Base-by-base conservation (phyloP, 73 alveolate species). In the Symbiodinium pilosum region DNA sequence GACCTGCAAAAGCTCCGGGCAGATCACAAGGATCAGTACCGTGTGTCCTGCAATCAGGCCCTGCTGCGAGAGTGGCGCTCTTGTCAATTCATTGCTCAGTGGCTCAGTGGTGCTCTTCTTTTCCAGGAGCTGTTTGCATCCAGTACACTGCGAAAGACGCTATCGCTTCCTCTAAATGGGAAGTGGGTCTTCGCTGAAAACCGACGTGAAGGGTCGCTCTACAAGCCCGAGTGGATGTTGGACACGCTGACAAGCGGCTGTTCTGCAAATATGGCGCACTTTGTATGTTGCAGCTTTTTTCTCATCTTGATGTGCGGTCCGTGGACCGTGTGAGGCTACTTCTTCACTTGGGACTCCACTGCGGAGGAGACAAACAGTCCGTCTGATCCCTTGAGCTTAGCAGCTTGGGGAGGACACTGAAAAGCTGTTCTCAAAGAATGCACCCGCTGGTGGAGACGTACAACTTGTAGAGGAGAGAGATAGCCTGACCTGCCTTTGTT, bases 171-270 rank as follows among this genome's bases (percentile, higher is more conserved):
- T 51, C 34, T 43, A 26, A 36, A 75, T 36, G 87, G 54, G 47
- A 38, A 34, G 47, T 38, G 87, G 83, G 39, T 30, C 54, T 52
- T 20, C 64, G 95, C 95, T 5, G 95, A 59, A 36, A 12, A 2
- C 3, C 95, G 95, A 16, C 56, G 95, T 4, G 69, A 47, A 40
- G 95, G 95, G 43, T 88, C 95, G 1, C 30, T 88, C 38, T 88
- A 88, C 47, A 88, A 88, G 69, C 95, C 95, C 26, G 95, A 88
- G 42, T 88, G 95, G 95, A 88, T 88, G 69, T 69, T 88, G 86
- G 95, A 88, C 39, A 88, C 95, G 36, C 44, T 88, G 87, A 77
- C 75, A 36, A 88, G 95, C 77, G 30, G 34, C 85, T 24, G n/a
- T n/a, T n/a, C n/a, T n/a, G n/a, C n/a, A n/a, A n/a, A n/a, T n/a